Percentiles rank a stretch among this genome's conserved stretches.
Conservation (phyloP, 768 basidiomycete genomes). For the Tremella yokohamensis region DNA sequence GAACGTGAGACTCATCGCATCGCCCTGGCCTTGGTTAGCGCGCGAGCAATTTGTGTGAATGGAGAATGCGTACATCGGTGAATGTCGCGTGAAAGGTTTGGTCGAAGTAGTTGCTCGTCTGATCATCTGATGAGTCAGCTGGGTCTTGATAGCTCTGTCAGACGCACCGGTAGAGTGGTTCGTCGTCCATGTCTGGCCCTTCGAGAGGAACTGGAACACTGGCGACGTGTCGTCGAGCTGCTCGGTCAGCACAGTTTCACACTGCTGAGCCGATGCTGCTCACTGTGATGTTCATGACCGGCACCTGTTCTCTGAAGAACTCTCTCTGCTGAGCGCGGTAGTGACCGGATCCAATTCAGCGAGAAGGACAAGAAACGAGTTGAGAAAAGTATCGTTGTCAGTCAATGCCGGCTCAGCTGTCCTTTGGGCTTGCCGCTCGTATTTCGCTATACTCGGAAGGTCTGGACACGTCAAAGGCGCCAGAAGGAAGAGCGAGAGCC, state of each 20-base stretch:
- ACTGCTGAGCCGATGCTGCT: not conserved
- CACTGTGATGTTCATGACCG: slow-evolving; percentile 2
- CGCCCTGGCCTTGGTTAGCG: not conserved
- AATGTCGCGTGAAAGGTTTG: not conserved
- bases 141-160: not conserved
- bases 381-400: too few species aligned
- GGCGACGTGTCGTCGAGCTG: slow-evolving; percentile 1
- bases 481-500: too few species aligned
- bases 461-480: too few species aligned
- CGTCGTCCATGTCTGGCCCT: not conserved
- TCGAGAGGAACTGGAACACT: not conserved
- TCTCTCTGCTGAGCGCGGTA: too few species aligned
- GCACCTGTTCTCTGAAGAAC: too few species aligned
- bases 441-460: too few species aligned
- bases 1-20: slow-evolving; percentile 6
- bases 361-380: too few species aligned
- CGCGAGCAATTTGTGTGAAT: not conserved
- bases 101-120: not conserved
- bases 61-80: not conserved
- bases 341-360: too few species aligned
- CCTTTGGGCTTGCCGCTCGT: too few species aligned
- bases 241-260: not conserved
- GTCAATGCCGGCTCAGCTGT: too few species aligned
- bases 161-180: not conserved
- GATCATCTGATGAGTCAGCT: not conserved